A percentile compares a stretch with the other conserved stretches of the same genome.
phyloP scores from a whole-genome alignment of 2,329 filamentous ascomycete genomes.

The Leptographium wingfieldii region DNA sequence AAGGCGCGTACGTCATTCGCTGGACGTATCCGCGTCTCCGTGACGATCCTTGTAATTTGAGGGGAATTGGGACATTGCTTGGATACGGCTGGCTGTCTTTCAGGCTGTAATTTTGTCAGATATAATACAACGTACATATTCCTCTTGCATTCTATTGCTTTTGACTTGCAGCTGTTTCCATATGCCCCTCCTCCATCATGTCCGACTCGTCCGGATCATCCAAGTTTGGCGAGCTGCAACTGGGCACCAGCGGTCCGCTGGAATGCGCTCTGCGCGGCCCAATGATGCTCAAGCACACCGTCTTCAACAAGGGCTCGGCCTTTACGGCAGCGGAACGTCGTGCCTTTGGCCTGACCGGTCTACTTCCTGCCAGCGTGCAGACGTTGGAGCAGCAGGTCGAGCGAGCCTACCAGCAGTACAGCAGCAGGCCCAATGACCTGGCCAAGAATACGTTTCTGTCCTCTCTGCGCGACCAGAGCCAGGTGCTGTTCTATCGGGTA shows the following conservation, averaged over 20 bases:
- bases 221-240: conserved; percentile 30
- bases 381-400: conserved; percentile 63
- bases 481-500: conserved; percentile 68
- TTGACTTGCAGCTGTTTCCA: background rate
- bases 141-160: background rate
- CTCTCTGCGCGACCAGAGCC: conserved; percentile 74
- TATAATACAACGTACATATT: background rate
- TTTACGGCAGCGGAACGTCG: conserved; percentile 58
- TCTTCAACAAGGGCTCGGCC: conserved; percentile 75
- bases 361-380: conserved; percentile 61
- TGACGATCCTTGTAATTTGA: background rate
- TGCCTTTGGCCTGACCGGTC: conserved; percentile 56
- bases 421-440: conserved; percentile 45
- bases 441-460: conserved; percentile 84
- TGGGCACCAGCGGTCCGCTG: conserved; percentile 34
- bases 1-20: background rate
- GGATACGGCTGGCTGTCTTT: too few species aligned
- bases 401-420: conserved; percentile 73
- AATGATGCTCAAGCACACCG: conserved; percentile 49
- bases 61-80: background rate
- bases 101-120: too few species aligned
- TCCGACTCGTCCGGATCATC: background rate
- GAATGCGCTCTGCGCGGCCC: conserved; percentile 37
- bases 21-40: background rate
- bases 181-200: background rate